Evolutionary conservation across 768 basidiomycete species (phyloP).

Genomic region (Infundibulicybe gibba): DNA sequence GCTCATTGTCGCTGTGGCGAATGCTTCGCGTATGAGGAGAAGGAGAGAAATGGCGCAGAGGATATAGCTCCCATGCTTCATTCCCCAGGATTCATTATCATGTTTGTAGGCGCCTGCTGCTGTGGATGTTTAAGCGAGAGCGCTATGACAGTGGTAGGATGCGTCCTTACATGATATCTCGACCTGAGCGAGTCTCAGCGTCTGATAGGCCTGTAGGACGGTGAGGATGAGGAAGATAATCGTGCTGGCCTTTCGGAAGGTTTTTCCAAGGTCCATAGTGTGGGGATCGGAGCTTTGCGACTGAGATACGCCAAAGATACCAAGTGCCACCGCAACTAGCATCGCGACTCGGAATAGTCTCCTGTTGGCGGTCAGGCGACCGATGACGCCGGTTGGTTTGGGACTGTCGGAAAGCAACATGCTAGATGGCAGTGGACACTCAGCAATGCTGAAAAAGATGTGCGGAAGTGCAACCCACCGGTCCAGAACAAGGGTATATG

Average conservation of each 20-base stretch:
- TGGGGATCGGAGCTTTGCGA: slow-evolving; percentile 4
- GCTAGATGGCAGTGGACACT: neutral
- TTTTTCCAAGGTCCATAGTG: neutral
- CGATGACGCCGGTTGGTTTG: no score
- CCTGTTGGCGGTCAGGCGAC: neutral
- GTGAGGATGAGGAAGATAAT: slow-evolving; percentile 35
- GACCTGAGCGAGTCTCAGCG: slow-evolving; percentile 14
- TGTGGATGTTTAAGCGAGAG: no score
- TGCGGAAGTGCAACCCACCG: slow-evolving; percentile 13
- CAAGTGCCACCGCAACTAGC: slow-evolving; percentile 11
- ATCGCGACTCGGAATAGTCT: slow-evolving; percentile 11
- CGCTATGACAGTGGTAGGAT: no score
- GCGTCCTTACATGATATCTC: slow-evolving; percentile 16
- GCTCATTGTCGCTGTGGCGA: slow-evolving; percentile 26
- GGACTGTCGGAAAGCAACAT: neutral
- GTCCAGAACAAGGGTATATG: slow-evolving; percentile 28
- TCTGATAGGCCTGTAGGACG: slow-evolving; percentile 25
- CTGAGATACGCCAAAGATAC: slow-evolving; percentile 15
- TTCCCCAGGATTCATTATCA: slow-evolving; percentile 14
- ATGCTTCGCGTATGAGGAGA: slow-evolving; percentile 34
- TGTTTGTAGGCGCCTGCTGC: neutral
- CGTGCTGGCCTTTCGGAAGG: slow-evolving; percentile 27
- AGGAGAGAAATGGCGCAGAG: slow-evolving; percentile 27
- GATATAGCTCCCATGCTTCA: slow-evolving; percentile 23
- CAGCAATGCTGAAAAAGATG: neutral